Base-by-base conservation (phyloP, 2,329 filamentous ascomycete species). In the Xylariaceae sp. region DNA sequence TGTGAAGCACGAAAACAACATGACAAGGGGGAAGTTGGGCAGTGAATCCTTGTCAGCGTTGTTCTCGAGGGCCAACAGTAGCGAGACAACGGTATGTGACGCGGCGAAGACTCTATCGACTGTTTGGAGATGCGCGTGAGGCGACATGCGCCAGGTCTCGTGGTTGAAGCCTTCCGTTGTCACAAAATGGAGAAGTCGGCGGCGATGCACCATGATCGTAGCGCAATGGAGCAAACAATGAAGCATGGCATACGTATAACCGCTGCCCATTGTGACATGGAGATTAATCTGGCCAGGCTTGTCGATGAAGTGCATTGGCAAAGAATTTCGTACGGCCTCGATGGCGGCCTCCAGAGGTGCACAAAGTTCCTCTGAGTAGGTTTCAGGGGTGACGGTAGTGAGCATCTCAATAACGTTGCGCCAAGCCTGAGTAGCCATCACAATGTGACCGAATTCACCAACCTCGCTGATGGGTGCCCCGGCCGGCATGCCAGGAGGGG, bases 221-320 rank as follows among this genome's bases (percentile, higher is more conserved):
- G 77, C 75, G 55, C 77, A 81, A 59, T 82, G 77, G 17, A 82
- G 68, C 19, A 82, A 71, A 45, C 75, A 80, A 61, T 82, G 79
- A 40, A 82, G 71, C 75, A 82, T 79, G 50, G 79, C 77, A 58
- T 79, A 82, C 0, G 77, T 81, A 55, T 77, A 79, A 44, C 79
- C 79, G 36, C 77, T 80, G 27, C 79, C 79, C 79, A 82, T 82
- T 17, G 79, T 81, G 58, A 82, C 80, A 61, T 82, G 79, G 5
- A 81, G 67, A 56, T 74, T 77, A 58, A 82, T 78, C 63, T 82
- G 78, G 32, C 75, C 76, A 0, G 76, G 74, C 64, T 82, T 81
- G 57, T 82, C 79, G 50, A 77, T 69, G 45, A 79, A 80, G 61
- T 81, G 78, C 67, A 77, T 73, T 1, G 79, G 78, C 36, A 82